phyloP scores from a whole-genome alignment of 257 asterid species.

The Fraxinus excelsior region DNA sequence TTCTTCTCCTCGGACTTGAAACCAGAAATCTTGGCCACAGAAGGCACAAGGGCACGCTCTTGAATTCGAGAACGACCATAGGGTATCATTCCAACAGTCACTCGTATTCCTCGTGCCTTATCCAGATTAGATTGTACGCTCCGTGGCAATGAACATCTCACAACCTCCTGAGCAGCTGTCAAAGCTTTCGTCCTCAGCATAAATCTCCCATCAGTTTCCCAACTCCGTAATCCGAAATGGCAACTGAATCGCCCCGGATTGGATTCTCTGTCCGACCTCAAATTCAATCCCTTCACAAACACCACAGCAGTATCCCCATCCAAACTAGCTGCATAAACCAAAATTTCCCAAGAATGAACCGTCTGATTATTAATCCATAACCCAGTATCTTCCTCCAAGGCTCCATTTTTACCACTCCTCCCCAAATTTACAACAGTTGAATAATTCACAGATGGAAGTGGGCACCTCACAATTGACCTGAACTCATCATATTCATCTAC shows the following conservation, averaged over 20 bases:
- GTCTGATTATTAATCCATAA: conserved; percentile 35
- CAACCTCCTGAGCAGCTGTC: conserved; percentile 89
- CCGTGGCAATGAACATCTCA: conserved; percentile 72
- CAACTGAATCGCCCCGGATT: conserved; percentile 72
- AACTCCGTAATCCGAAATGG: conserved; percentile 63
- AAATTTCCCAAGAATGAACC: conserved; percentile 63
- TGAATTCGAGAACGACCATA: conserved; percentile 29
- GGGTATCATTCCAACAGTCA: conserved; percentile 56
- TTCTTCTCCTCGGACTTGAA: conserved; percentile 12
- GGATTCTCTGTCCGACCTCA: conserved; percentile 64
- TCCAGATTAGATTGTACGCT: conserved; percentile 42
- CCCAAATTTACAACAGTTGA: conserved; percentile 52
- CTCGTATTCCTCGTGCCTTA: conserved; percentile 54
- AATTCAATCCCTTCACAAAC: conserved; percentile 90
- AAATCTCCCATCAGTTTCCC: conserved; percentile 31
- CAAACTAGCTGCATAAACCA: conserved; percentile 70
- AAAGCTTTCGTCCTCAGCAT: conserved; percentile 62
- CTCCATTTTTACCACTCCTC: conserved; percentile 31
- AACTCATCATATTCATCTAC: conserved; percentile 70
- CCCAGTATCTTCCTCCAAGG: conserved; percentile 17
- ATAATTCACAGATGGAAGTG: conserved; percentile 56
- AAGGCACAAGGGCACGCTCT: conserved; percentile 56
- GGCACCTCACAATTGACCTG: conserved; percentile 71
- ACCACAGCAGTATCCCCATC: conserved; percentile 69
- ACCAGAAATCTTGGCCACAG: conserved; percentile 67